Evolutionary conservation across 2,329 filamentous ascomycete genomes (phyloP).

Genomic region (Colletotrichum sp.): DNA sequence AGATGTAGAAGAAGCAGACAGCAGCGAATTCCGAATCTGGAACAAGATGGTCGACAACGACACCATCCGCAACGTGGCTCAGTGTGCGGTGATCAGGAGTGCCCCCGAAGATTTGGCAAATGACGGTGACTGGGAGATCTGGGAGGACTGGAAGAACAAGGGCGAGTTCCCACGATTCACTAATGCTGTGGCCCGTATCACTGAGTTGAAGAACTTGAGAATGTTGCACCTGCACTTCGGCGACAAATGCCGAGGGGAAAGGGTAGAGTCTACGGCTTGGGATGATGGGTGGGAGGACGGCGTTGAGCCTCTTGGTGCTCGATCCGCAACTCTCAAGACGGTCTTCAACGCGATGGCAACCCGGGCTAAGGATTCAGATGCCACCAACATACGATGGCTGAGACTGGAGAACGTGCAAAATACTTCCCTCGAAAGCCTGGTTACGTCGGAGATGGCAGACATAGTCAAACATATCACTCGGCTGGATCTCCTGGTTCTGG

Average conservation of each 20-base stretch:
- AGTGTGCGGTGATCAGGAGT: slow-evolving; percentile 24
- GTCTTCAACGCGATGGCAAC: slow-evolving; percentile 21
- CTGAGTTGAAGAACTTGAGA: slow-evolving; percentile 11
- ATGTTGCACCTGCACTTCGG: slow-evolving; percentile 10
- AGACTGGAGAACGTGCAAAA: slow-evolving; percentile 26
- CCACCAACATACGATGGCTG: slow-evolving; percentile 18
- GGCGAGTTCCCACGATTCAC: not conserved
- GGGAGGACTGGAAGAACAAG: not conserved
- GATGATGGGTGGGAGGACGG: not conserved
- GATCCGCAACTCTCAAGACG: not conserved
- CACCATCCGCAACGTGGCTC: not conserved
- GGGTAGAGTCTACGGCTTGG: too few relatives aligned
- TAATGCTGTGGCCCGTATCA: slow-evolving; percentile 7
- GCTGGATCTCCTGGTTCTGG: slow-evolving; percentile 18
- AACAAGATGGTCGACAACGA: not conserved
- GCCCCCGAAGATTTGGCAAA: slow-evolving; percentile 1
- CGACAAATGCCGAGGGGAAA: not conserved
- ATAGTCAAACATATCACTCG: slow-evolving; percentile 19
- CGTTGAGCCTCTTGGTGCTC: not conserved
- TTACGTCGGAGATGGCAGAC: not conserved
- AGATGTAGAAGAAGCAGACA: not conserved
- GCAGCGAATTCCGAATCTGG: not conserved
- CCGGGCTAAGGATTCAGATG: slow-evolving; percentile 2
- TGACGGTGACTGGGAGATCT: not conserved
- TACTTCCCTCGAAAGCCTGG: not conserved